phyloP scores from a whole-genome alignment of 805 yeast species.

The Nakazawaea siamensis region DNA sequence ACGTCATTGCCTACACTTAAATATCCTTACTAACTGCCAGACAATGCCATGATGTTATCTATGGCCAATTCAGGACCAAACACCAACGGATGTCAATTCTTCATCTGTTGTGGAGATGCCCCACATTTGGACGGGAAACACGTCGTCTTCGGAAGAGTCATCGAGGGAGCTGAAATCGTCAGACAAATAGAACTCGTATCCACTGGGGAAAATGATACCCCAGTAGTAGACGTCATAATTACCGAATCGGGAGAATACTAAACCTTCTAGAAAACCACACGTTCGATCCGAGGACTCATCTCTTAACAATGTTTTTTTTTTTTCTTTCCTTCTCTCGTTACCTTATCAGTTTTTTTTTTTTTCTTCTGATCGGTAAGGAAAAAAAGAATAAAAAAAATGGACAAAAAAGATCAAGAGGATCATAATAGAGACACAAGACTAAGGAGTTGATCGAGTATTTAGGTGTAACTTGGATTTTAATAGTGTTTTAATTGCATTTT shows the following conservation, averaged over 20 bases:
- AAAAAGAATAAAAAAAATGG: not conserved
- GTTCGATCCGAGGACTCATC: not conserved
- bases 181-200: slow-evolving; percentile 20
- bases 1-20: not conserved
- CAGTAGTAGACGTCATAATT: slow-evolving; percentile 14
- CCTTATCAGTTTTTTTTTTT: not conserved
- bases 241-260: slow-evolving; percentile 18
- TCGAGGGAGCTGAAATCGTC: slow-evolving; percentile 32
- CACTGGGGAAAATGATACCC: slow-evolving; percentile 15
- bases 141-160: slow-evolving; percentile 40
- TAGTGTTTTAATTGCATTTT: too few relatives aligned
- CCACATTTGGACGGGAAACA: slow-evolving; percentile 37
- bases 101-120: slow-evolving; percentile 25
- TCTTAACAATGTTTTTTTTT: not conserved
- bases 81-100: slow-evolving; percentile 40
- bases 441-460: not conserved
- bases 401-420: not conserved
- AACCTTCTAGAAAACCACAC: not conserved
- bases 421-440: not conserved
- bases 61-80: slow-evolving; percentile 37
- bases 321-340: not conserved
- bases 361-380: not conserved
- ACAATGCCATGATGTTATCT: slow-evolving; percentile 21
- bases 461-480: too few relatives aligned
- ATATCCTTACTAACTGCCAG: slow-evolving; percentile 8